Evolutionary conservation across 192 early-diverging fungal genomes (phyloP).

Genomic region (Umbelopsis sp.): DNA sequence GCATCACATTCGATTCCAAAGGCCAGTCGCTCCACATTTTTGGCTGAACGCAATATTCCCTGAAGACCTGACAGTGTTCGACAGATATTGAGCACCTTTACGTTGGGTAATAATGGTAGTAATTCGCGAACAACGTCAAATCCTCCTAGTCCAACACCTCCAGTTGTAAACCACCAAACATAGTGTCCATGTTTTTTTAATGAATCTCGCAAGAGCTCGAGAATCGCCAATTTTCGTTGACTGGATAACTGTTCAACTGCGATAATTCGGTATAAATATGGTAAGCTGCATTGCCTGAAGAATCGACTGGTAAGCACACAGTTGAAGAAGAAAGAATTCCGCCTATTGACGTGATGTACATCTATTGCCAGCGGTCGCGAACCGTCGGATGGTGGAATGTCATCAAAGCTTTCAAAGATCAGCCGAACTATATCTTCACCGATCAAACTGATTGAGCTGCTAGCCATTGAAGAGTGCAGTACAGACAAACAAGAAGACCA

Average conservation of each 20-base stretch:
- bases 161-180: slow-evolving; percentile 5
- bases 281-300: not conserved
- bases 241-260: not conserved
- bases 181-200: not conserved
- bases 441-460: not conserved
- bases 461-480: not conserved
- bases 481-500: not conserved
- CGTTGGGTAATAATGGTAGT: slow-evolving; percentile 4
- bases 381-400: not conserved
- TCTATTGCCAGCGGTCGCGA: not conserved
- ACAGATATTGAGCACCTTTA: slow-evolving; percentile 5
- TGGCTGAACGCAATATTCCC: not conserved
- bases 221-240: not conserved
- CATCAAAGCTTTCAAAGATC: slow-evolving; percentile 8
- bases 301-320: not conserved
- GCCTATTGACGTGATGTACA: not conserved
- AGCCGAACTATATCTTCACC: not conserved
- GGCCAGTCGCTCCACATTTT: not conserved
- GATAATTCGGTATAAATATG: slow-evolving; percentile 14
- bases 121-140: slow-evolving; percentile 6
- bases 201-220: slow-evolving; percentile 11
- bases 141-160: not conserved
- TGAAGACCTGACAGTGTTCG: not conserved
- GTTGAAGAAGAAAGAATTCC: slow-evolving; percentile 2
- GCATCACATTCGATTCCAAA: slow-evolving; percentile 15